phyloP scores from a whole-genome alignment of 805 yeast species.

The Candida ascalaphidarum region DNA sequence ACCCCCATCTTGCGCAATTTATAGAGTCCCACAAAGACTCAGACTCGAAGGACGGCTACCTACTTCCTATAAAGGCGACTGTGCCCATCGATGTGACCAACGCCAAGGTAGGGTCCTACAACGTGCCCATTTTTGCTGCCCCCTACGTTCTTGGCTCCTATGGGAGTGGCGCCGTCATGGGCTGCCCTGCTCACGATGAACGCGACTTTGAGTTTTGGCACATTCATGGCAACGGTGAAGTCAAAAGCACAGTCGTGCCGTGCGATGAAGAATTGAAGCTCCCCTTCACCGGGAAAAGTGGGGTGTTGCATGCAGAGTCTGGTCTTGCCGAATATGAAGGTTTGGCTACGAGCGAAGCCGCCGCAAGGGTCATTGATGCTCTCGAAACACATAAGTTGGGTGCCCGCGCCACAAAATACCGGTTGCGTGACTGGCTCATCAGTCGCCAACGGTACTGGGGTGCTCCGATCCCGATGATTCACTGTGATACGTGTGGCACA shows the following conservation, averaged over 20 bases:
- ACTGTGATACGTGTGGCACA: conserved; percentile 78
- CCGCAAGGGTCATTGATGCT: conserved; percentile 30
- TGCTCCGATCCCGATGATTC: conserved; percentile 92
- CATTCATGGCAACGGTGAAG: conserved; percentile 39
- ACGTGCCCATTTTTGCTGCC: conserved; percentile 76
- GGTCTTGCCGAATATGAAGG: conserved; percentile 39
- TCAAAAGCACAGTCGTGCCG: conserved; percentile 40
- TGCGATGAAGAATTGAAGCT: conserved; percentile 6
- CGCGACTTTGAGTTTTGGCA: conserved; percentile 82
- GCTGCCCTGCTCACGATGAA: conserved; percentile 90
- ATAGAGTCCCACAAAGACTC: conserved; percentile 41
- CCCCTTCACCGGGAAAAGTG: conserved; percentile 45
- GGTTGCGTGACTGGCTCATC: conserved; percentile 88
- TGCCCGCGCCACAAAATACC: conserved; percentile 39
- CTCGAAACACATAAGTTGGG: conserved; percentile 40
- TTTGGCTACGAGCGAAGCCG: conserved; percentile 41
- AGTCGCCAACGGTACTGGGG: conserved; percentile 98
- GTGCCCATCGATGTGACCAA: conserved; percentile 50
- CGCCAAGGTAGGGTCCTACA: conserved; percentile 4
- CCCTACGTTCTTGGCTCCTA: conserved; percentile 81
- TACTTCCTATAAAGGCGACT: conserved; percentile 35
- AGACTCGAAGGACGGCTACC: conserved; percentile 45
- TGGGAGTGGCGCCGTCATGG: conserved; percentile 96
- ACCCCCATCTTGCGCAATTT: conserved; percentile 38
- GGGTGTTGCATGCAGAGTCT: conserved; percentile 23